These are phyloP conservation scores for Aureobasidium namibiae DNA, from an alignment of 2,329 filamentous ascomycete species.

Conservation along the genomic window DNA sequence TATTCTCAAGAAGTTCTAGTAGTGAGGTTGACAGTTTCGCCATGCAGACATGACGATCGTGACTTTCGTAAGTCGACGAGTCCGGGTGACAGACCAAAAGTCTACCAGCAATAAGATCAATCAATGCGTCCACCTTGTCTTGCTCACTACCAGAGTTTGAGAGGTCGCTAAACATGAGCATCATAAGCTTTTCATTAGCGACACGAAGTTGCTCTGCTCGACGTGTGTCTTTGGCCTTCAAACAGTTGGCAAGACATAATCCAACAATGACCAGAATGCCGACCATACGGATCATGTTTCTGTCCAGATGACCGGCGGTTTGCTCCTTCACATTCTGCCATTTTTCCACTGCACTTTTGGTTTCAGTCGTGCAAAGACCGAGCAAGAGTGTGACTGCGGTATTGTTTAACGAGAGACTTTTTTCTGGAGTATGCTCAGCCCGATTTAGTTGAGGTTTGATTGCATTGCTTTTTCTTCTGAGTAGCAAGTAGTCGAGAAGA, in stretches of 20 bases:
- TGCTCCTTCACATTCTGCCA: slow-evolving; percentile 6
- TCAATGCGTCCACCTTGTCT: slow-evolving; percentile 35
- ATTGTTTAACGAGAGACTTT: neutral
- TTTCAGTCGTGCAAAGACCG: slow-evolving; percentile 5
- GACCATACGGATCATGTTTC: slow-evolving; percentile 43
- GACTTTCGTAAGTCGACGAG: neutral
- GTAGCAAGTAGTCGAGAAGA: slow-evolving; percentile 44
- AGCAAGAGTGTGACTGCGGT: neutral
- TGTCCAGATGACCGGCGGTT: slow-evolving; percentile 27
- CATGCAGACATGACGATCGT: neutral
- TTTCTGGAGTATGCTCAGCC: neutral
- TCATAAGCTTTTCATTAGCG: slow-evolving; percentile 20
- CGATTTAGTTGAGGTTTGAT: neutral
- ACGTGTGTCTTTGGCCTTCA: slow-evolving; percentile 21
- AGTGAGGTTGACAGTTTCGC: neutral
- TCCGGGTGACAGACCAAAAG: neutral
- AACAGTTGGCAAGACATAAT: slow-evolving; percentile 25
- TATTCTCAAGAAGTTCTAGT: neutral
- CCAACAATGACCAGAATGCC: slow-evolving; percentile 40
- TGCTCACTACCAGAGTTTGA: slow-evolving; percentile 31
- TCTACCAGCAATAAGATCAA: slow-evolving; percentile 27
- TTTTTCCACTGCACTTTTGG: neutral
- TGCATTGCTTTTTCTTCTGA: slow-evolving; percentile 15
- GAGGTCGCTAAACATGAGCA: slow-evolving; percentile 28
- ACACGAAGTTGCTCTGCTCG: slow-evolving; percentile 22